These are phyloP conservation scores for Phialocephala sp. DNA, from an alignment of 2,329 filamentous ascomycete species.

Conservation along the genomic window DNA sequence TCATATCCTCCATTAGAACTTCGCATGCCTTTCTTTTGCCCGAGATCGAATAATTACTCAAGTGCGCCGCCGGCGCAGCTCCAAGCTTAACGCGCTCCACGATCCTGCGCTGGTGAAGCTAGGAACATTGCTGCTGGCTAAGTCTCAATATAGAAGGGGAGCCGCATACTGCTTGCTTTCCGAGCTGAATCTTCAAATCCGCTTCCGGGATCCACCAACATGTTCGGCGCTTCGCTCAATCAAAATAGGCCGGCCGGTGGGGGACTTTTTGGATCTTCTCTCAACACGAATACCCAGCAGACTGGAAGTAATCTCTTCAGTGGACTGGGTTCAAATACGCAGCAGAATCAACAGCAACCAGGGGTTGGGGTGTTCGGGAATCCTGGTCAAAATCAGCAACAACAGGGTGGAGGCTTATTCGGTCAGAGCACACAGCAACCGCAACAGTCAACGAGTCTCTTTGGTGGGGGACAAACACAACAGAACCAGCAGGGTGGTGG, in stretches of 20 bases:
- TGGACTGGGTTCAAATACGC: slow-evolving; percentile 17
- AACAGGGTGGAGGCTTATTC: slow-evolving; percentile 24
- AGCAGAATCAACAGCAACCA: slow-evolving; percentile 19
- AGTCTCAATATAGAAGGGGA: neutral
- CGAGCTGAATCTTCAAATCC: neutral
- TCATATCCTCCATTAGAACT: neutral
- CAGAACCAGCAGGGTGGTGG: slow-evolving; percentile 26
- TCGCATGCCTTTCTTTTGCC: slow-evolving; percentile 7
- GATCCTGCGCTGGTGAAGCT: neutral
- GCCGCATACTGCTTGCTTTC: neutral
- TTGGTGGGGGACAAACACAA: slow-evolving; percentile 13
- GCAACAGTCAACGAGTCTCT: slow-evolving; percentile 8
- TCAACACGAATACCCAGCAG: slow-evolving; percentile 31
- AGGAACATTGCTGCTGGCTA: too few relatives aligned
- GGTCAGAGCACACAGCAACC: slow-evolving; percentile 18
- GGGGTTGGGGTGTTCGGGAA: slow-evolving; percentile 21
- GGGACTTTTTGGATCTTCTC: slow-evolving; percentile 35
- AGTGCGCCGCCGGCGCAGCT: neutral
- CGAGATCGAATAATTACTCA: slow-evolving; percentile 2
- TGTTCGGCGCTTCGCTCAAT: slow-evolving; percentile 36
- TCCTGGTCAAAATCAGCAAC: slow-evolving; percentile 22
- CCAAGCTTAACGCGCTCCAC: slow-evolving; percentile 2
- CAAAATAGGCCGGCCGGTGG: slow-evolving; percentile 35
- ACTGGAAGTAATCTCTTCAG: slow-evolving; percentile 25
- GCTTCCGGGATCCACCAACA: slow-evolving; percentile 11